Percentiles rank a stretch among this genome's conserved stretches.
Conservation (phyloP, 805 yeast species). For the Maudiozyma barnettii region DNA sequence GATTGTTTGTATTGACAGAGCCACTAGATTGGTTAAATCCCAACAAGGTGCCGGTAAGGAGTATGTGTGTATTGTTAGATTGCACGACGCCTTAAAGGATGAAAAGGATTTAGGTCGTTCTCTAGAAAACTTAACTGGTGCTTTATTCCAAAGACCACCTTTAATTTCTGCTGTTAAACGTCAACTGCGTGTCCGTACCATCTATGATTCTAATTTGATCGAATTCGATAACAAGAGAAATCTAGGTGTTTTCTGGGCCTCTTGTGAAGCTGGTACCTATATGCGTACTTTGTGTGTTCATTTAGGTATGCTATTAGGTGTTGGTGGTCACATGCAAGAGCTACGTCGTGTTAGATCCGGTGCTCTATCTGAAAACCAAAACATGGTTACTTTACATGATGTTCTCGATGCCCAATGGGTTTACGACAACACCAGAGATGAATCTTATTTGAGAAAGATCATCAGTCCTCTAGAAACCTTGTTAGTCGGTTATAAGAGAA, state of each 20-base stretch:
- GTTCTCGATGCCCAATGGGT: slow-evolving; percentile 97
- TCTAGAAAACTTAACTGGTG: slow-evolving; percentile 94
- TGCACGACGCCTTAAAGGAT: slow-evolving; percentile 87
- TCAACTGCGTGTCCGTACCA: slow-evolving; percentile 96
- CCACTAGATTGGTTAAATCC: slow-evolving; percentile 94
- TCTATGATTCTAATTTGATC: slow-evolving; percentile 88
- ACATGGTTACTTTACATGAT: slow-evolving; percentile 92
- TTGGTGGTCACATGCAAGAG: slow-evolving; percentile 99
- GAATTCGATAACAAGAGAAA: slow-evolving; percentile 94
- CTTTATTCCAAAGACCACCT: slow-evolving; percentile 98
- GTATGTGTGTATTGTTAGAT: slow-evolving; percentile 94
- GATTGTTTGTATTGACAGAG: slow-evolving; percentile 96
- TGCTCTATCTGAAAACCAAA: slow-evolving; percentile 82
- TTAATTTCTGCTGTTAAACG: slow-evolving; percentile 97
- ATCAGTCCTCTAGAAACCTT: slow-evolving; percentile 92
- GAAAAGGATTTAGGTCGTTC: slow-evolving; percentile 81
- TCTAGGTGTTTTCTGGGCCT: slow-evolving; percentile 97
- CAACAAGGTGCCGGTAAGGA: slow-evolving; percentile 99
- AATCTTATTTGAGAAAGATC: slow-evolving; percentile 85
- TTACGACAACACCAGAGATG: slow-evolving; percentile 95
- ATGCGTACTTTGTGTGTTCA: slow-evolving; percentile 99
- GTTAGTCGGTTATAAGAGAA: slow-evolving; percentile 90
- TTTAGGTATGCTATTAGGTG: slow-evolving; percentile 95
- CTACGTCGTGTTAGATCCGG: slow-evolving; percentile 98
- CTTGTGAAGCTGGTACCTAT: slow-evolving; percentile 99